Conservation (phyloP, 1,284 basidiomycete species). For the Cutaneotrichosporon sp. region DNA sequence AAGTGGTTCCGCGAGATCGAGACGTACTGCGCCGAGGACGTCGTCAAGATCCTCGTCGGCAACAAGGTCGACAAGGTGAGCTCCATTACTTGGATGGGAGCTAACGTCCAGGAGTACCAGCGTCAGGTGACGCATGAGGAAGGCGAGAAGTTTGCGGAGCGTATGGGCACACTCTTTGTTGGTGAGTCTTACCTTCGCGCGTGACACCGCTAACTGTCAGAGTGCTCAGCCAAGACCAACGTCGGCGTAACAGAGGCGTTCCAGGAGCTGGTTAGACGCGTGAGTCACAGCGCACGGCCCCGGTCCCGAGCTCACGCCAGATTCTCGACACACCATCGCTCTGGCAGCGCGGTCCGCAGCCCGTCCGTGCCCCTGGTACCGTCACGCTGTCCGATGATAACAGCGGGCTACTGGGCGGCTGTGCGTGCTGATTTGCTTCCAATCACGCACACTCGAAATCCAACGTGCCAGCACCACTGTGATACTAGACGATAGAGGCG, state of each 20-base stretch:
- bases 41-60: conserved; percentile 90
- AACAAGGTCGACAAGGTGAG: conserved; percentile 93
- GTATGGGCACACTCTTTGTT: conserved; percentile 79
- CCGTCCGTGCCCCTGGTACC: conserved; percentile 15
- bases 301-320: conserved; percentile 24
- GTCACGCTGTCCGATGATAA: conserved; percentile 25
- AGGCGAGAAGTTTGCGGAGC: conserved; percentile 73
- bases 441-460: not conserved
- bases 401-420: conserved; percentile 21
- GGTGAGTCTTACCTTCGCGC: conserved; percentile 77
- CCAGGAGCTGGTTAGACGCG: conserved; percentile 70
- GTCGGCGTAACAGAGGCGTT: conserved; percentile 78
- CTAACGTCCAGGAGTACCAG: conserved; percentile 55
- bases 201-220: conserved; percentile 32
- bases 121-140: conserved; percentile 80
- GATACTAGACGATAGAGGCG: not conserved
- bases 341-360: conserved; percentile 34
- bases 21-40: conserved; percentile 80
- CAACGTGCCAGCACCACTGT: not conserved
- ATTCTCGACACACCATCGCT: conserved; percentile 53
- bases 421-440: conserved; percentile 22
- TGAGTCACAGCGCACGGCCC: conserved; percentile 26
- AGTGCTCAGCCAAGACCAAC: conserved; percentile 74
- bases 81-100: not conserved
- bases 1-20: conserved; percentile 93